Percentiles rank a stretch among this genome's conserved stretches.
Conservation (phyloP, 2,329 filamentous ascomycete species). For the Colletotrichum lini region DNA sequence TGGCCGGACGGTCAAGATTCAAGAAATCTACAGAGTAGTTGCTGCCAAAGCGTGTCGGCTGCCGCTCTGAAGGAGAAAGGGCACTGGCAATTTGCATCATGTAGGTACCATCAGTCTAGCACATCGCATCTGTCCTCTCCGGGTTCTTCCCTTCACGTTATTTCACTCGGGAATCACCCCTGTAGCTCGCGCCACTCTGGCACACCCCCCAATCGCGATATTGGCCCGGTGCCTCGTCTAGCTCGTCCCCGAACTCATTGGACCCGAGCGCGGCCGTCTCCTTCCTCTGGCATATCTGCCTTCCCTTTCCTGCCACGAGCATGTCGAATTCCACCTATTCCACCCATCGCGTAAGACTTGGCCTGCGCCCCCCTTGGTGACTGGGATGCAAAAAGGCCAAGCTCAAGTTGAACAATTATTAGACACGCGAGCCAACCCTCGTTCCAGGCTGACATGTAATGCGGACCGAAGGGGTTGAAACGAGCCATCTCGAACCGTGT, state of each 20-base stretch:
- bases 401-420: background rate
- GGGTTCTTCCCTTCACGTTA: conserved; percentile 9
- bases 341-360: conserved; percentile 24
- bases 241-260: conserved; percentile 14
- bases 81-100: conserved; percentile 13
- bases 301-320: conserved; percentile 31
- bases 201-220: conserved; percentile 12
- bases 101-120: background rate
- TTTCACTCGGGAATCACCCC: conserved; percentile 12
- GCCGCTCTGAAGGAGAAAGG: background rate
- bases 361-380: conserved; percentile 3
- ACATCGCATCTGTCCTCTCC: conserved; percentile 1
- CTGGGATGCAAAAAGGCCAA: conserved; percentile 19
- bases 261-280: conserved; percentile 7
- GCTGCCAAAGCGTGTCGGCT: conserved; percentile 19
- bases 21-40: background rate
- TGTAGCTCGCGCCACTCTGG: conserved; percentile 12
- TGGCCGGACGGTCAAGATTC: conserved; percentile 4
- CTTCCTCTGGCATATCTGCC: conserved; percentile 7
- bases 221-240: conserved; percentile 19
- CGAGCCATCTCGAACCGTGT: conserved; percentile 33
- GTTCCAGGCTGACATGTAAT: conserved; percentile 17
- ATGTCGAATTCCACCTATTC: conserved; percentile 9
- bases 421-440: background rate
- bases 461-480: conserved; percentile 37